Conservation (phyloP, 306 rosid species). For the Dalbergia cultrata region DNA sequence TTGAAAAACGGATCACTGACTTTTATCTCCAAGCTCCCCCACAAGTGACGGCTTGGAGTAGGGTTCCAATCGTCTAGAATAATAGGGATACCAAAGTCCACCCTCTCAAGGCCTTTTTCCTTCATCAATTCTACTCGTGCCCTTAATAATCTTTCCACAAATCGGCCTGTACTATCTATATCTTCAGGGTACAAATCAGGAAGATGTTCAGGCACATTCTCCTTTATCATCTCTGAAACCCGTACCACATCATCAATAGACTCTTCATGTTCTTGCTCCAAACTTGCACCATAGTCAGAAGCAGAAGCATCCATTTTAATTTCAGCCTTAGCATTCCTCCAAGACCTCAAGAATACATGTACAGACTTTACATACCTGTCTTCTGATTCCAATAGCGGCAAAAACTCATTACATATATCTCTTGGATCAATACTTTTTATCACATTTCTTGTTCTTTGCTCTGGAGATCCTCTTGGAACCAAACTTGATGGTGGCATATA, state of each 20-base stretch:
- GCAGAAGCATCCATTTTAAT: not conserved
- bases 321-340: not conserved
- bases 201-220: not conserved
- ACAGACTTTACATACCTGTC: not conserved
- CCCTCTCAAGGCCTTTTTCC: not conserved
- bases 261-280: constrained; percentile 31
- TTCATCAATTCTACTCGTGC: not conserved
- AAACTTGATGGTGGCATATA: not conserved
- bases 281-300: constrained; percentile 28
- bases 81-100: not conserved
- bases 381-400: not conserved
- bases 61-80: not conserved
- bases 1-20: not conserved
- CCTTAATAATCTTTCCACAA: constrained; percentile 11
- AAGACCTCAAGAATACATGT: not conserved
- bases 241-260: not conserved
- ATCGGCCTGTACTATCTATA: not conserved
- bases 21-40: constrained; percentile 26
- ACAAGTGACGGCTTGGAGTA: not conserved
- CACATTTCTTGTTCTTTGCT: not conserved
- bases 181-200: not conserved
- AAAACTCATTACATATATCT: not conserved
- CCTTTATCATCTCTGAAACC: not conserved
- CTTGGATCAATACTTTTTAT: not conserved
- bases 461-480: not conserved